Base-by-base conservation (phyloP, 2,329 filamentous ascomycete genomes). In the Pseudogymnoascus sp. region DNA sequence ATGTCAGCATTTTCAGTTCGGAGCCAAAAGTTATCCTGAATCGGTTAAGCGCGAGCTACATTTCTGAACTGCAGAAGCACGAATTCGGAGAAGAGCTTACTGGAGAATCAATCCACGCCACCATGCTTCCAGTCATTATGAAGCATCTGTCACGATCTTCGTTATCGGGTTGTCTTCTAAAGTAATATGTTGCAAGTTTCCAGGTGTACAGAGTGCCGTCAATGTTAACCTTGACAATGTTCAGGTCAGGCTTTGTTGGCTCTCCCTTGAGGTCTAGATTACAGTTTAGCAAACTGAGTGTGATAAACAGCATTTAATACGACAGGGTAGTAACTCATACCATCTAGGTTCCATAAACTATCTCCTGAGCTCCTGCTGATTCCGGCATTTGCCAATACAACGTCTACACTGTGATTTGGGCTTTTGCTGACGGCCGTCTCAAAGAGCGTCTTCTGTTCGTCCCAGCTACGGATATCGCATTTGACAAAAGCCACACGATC, bases 351-450 rank as follows among this genome's bases (percentile, higher is more conserved):
- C 73, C 75, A 79, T 18, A 80, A 59, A 51, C 71, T 72, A 64
- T 79, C 77, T 0, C 72, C 71, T 1, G 47, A 57, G 29, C 47
- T 57, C 29, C 73, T 67, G 29, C 70, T 70, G 29, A 80, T 78
- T 10, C 79, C 79, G 1, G 79, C 79, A 66, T 81, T 81, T 1
- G 79, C 78, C 62, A 81, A 76, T 11, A 81, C 79, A 11, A 80
- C 68, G 63, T 80, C 78, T 21, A 79, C 74, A 60, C 74, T 76
- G 0, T 76, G 73, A 23, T 69, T 66, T 0, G 77, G 77, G 7
- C 75, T 77, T 31, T 71, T 68, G 0, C 62, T 64, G 21, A 73
- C 73, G 1, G 78, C 77, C 0, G 69, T 73, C 62, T 79, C 74
- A 39, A 81, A 80, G 4, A 78, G 68, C 4, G 62, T 63, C 5